Percentiles rank a stretch among this genome's conserved stretches.
These are phyloP conservation scores for Solanum acaule DNA, from an alignment of 257 asterid species.

Conservation along the genomic window DNA sequence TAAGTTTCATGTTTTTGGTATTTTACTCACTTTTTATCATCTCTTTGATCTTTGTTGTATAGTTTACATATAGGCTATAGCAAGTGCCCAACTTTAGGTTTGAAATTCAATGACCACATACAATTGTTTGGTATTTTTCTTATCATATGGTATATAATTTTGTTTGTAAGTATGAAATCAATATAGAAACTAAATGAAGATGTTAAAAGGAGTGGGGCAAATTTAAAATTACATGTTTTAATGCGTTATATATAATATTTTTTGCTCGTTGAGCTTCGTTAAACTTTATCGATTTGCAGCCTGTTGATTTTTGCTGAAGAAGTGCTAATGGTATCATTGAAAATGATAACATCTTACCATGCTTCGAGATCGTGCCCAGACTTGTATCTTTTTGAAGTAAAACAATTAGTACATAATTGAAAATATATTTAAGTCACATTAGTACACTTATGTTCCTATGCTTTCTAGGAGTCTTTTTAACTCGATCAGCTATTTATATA, in stretches of 20 bases:
- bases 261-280: too few species aligned
- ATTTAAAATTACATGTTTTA: neutral
- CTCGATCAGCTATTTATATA: neutral
- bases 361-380: too few species aligned
- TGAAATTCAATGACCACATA: neutral
- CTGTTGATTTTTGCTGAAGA: too few species aligned
- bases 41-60: neutral
- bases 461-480: neutral
- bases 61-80: neutral
- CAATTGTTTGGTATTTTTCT: neutral
- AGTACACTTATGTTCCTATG: neutral
- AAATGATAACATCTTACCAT: too few species aligned
- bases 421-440: neutral
- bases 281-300: neutral
- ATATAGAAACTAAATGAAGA: neutral
- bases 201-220: neutral
- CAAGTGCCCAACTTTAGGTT: neutral
- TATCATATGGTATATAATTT: neutral
- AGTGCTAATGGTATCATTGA: too few species aligned
- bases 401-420: too few species aligned
- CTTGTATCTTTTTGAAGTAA: neutral
- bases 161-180: neutral
- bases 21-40: neutral
- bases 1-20: neutral
- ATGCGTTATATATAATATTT: too few species aligned